Conservation (phyloP, 1,139 yeast genomes). For the Kurtzmaniella quercitrusa region DNA sequence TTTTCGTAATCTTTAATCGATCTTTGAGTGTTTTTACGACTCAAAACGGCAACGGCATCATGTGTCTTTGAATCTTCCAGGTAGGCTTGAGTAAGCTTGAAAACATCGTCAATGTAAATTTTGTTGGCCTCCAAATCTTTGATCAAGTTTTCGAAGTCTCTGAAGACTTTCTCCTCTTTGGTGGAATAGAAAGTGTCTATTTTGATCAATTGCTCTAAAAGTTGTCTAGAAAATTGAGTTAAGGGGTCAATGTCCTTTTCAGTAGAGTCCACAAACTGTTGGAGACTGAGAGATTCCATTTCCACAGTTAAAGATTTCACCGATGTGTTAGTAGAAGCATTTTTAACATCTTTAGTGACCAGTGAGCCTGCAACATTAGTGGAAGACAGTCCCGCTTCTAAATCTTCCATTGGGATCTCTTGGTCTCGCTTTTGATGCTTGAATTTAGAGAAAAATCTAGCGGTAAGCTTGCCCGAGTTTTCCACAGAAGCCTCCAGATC, state of each 20-base stretch:
- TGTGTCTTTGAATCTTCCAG: constrained; percentile 10
- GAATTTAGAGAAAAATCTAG: constrained; percentile 2
- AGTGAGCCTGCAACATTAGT: not conserved
- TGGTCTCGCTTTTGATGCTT: not conserved
- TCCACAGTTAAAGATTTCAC: constrained; percentile 11
- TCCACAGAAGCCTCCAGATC: constrained; percentile 4
- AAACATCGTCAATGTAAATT: constrained; percentile 26
- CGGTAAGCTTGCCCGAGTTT: constrained; percentile 3
- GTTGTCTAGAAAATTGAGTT: constrained; percentile 45
- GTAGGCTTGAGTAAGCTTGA: constrained; percentile 27
- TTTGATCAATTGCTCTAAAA: constrained; percentile 53
- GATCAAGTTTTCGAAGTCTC: constrained; percentile 42
- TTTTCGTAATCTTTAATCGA: constrained; percentile 15
- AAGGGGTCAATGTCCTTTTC: constrained; percentile 38
- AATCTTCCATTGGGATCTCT: constrained; percentile 5
- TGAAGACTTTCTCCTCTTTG: constrained; percentile 46
- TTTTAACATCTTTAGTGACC: not conserved
- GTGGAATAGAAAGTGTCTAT: constrained; percentile 50
- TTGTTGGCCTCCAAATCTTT: constrained; percentile 32
- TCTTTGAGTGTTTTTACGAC: not conserved
- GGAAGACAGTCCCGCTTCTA: constrained; percentile 6
- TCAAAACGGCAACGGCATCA: not conserved
- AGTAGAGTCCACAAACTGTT: constrained; percentile 19
- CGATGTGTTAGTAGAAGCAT: not conserved
- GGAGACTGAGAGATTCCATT: constrained; percentile 28